Evolutionary conservation across 2,329 filamentous ascomycete species (phyloP).

Genomic region (Fusarium kyushuense): DNA sequence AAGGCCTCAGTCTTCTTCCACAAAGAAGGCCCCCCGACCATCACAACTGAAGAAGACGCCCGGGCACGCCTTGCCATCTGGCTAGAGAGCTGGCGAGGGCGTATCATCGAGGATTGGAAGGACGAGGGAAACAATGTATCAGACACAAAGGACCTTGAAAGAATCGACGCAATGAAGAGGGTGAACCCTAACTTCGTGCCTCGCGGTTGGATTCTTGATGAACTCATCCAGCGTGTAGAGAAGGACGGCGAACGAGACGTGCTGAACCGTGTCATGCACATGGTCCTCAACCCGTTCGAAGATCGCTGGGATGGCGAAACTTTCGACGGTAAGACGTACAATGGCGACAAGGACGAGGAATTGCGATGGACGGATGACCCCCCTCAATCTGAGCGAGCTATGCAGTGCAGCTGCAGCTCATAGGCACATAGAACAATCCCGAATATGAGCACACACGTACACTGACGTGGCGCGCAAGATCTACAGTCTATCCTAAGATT

Average conservation of each 20-base stretch:
- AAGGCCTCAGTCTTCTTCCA: conserved; percentile 82
- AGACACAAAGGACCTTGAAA: conserved; percentile 66
- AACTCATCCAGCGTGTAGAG: conserved; percentile 90
- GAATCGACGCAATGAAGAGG: conserved; percentile 80
- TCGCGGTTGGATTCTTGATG: conserved; percentile 91
- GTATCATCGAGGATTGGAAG: conserved; percentile 82
- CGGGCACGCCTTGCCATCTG: conserved; percentile 78
- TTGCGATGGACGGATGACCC: conserved; percentile 87
- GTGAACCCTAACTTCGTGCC: conserved; percentile 96
- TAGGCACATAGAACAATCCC: conserved; percentile 54
- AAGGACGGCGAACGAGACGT: conserved; percentile 85
- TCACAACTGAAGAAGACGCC: conserved; percentile 71
- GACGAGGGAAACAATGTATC: conserved; percentile 56
- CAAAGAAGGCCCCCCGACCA: conserved; percentile 72
- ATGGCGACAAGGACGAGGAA: conserved; percentile 78
- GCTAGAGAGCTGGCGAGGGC: conserved; percentile 81
- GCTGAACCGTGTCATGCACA: conserved; percentile 80
- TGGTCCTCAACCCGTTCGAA: conserved; percentile 86
- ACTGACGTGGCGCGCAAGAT: background rate
- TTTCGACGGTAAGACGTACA: conserved; percentile 62
- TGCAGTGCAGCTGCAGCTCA: conserved; percentile 97
- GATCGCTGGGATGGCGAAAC: conserved; percentile 74
- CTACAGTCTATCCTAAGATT: conserved; percentile 27
- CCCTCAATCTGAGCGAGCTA: conserved; percentile 78
- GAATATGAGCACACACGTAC: background rate